Conservation (phyloP, 108 stramenopile genomes). For the Aureococcus anophagefferens region DNA sequence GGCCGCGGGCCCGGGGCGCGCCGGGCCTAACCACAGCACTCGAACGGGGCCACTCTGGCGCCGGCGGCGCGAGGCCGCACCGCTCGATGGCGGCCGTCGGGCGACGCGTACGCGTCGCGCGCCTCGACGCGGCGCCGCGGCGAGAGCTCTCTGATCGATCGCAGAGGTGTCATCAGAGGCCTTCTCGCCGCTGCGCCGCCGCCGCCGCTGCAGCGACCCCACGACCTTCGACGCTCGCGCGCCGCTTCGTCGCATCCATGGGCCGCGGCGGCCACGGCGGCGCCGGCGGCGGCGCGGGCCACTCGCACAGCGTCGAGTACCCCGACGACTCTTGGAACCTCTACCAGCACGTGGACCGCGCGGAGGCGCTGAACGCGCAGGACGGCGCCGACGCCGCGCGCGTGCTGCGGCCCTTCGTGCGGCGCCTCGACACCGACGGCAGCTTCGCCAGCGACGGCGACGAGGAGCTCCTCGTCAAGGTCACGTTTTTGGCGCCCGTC, state of each 20-base stretch:
- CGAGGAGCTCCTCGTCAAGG: constrained; percentile 1
- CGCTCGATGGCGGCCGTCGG: too few relatives aligned
- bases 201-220: too few relatives aligned
- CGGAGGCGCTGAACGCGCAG: constrained; percentile 3
- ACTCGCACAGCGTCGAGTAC: background rate
- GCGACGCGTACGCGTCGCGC: too few relatives aligned
- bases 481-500: constrained; percentile 1
- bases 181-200: too few relatives aligned
- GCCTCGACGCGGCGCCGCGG: too few relatives aligned
- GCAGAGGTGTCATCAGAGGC: too few relatives aligned
- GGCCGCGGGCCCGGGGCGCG: too few relatives aligned
- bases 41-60: too few relatives aligned
- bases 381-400: background rate
- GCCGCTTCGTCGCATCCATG: background rate
- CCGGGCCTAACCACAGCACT: too few relatives aligned
- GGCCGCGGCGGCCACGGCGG: background rate
- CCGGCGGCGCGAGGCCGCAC: too few relatives aligned
- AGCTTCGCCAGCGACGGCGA: constrained; percentile 5
- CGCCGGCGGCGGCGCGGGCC: background rate
- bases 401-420: constrained; percentile 6
- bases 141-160: too few relatives aligned
- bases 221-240: too few relatives aligned
- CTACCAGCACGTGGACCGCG: constrained; percentile 2
- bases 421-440: background rate
- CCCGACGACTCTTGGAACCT: constrained; percentile 21